Base-by-base conservation (phyloP, 2,329 filamentous ascomycete genomes). In the Myriangium duriaei region DNA sequence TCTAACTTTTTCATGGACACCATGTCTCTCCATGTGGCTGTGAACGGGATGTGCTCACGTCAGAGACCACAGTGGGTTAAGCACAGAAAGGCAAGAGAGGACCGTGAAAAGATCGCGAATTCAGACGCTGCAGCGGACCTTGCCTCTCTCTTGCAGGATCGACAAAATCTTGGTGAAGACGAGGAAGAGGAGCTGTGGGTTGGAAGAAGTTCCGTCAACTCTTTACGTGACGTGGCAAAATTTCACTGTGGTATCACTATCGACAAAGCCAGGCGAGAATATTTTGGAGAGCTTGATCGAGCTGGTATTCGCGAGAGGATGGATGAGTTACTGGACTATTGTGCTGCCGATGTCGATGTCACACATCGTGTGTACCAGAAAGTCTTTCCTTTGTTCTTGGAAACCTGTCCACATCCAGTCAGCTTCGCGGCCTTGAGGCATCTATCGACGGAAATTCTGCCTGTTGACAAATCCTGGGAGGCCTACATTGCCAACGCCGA, bases 31-130 rank as follows among this genome's bases (percentile, higher is more conserved):
- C 91, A 98, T 56, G 88, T 94, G 5, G 92, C 92, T 2, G 88
- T 94, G 15, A 98, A 98, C 55, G 91, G 91, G 45, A 98, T 98
- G 91, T 98, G 91, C 60, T 96, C 91, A 14, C 79, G 82, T 47
- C 91, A 98, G 58, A 74, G 91, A 34, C 91, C 92, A 6, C 94
- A 84, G 0, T 98, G 91, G 91, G 86, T 95, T 79, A 92, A 84
- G 57, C 84, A 94, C 58, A 82, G 85, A 55, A 98, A 98, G 63
- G 85, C 80, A 47, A 72, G 80, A 41, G 88, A 96, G 53, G 52
- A 88, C 32, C 70, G 84, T 34, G 87, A 95, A 44, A 81, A 79
- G 51, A 76, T 88, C 33, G 74, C 81, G 4, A 77, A 69, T 34
- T 72, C 84, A 39, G 79, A 77, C 3, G 72, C 80, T 11, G 79